Base-by-base conservation (phyloP, 495 filamentous ascomycete species). In the Trichocladium uniseriatum region DNA sequence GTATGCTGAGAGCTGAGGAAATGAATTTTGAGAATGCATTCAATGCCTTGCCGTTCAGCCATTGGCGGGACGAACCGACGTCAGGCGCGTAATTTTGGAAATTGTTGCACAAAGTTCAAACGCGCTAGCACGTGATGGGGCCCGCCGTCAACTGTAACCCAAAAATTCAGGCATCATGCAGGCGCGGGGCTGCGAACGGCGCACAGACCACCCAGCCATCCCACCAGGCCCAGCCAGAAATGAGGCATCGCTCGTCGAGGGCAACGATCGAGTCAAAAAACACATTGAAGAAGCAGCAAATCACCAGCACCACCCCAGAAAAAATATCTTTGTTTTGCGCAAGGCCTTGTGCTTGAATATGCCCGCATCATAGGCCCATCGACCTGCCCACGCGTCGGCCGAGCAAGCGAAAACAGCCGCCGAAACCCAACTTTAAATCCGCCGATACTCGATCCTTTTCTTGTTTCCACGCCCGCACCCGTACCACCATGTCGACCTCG, bases 401-500 rank as follows among this genome's bases (percentile, higher is more conserved):
- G 22, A 51, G 27, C 28, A 49, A 36, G 14, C 18, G 43, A 28
- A 40, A 50, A 20, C 29, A 49, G 6, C 24, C 29, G 36, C 35
- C 28, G 22, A 19, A 38, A 36, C 44, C 37, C 28, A 20, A 31
- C 27, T 18, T 42, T 37, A 18, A 7, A 5, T 18, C 15, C 14
- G 15, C 22, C 48, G 38, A 49, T 2, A n/a, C 20, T 29, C 47
- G 5, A 5, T 11, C 31, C 29, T 41, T 39, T 35, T 32, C 20
- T 1, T 37, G 39, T 40, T 28, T 38, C 44, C 42, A 14, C 50
- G 38, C 18, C 43, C 24, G 45, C 39, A 20, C 29, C 34, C 43
- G 42, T 29, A 48, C 37, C 13, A 29, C 9, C 21, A 79, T 79
- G 76, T 79, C 76, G 57, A 80, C 86, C 52, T 90, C 87, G 4